Conservation (phyloP, 139 green algal genomes). For the Pleodorina starrii region DNA sequence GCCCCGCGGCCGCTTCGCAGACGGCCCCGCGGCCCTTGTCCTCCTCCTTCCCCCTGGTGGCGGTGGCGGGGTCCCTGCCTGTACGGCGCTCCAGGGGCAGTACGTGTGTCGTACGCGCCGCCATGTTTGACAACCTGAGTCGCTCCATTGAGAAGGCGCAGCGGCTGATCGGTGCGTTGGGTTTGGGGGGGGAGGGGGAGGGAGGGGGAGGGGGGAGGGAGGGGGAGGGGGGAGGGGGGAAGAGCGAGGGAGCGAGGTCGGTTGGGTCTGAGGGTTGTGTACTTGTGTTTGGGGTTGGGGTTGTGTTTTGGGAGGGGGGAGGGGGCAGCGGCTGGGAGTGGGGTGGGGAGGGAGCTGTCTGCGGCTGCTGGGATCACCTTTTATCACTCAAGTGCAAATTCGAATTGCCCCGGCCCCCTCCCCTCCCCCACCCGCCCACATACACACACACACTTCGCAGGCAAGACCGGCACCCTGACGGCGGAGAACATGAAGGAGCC, state of each 20-base stretch:
- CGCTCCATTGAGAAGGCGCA: conserved; percentile 84
- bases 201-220: neutral
- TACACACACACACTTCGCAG: neutral
- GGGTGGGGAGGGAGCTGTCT: too few species aligned
- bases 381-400: too few species aligned
- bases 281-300: too few species aligned
- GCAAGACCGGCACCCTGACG: conserved; percentile 85
- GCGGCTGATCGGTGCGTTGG: conserved; percentile 75
- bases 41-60: too few species aligned
- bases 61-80: neutral
- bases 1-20: too few species aligned
- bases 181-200: too few species aligned
- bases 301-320: too few species aligned
- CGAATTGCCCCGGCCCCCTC: neutral
- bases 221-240: neutral
- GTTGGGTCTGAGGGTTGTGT: too few species aligned
- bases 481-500: conserved; percentile 96
- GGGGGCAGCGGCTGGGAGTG: too few species aligned
- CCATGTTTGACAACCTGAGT: conserved; percentile 94
- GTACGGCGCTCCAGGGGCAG: neutral
- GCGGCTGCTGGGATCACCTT: too few species aligned
- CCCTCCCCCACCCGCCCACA: neutral
- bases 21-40: too few species aligned
- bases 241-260: too few species aligned
- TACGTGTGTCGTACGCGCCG: conserved; percentile 40